Evolutionary conservation across 2,329 filamentous ascomycete species (phyloP).

Genomic region (Emergomyces orientalis): DNA sequence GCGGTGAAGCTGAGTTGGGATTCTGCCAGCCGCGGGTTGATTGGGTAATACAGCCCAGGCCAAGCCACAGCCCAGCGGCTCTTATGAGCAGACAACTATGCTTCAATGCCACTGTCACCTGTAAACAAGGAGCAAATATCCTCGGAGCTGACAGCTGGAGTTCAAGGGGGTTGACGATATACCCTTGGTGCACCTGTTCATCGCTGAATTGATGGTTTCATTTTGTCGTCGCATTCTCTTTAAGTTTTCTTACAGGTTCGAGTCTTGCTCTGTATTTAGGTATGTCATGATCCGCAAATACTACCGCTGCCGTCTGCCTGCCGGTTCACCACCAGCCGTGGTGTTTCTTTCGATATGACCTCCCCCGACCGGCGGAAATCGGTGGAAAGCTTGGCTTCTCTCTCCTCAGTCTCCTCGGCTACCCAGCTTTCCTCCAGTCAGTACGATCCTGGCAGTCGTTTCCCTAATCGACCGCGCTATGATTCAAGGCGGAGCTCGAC

Average conservation of each 20-base stretch:
- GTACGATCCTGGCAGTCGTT: slow-evolving; percentile 28
- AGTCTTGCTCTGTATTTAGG: background rate
- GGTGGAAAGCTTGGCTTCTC: slow-evolving; percentile 53
- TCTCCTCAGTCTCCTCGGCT: slow-evolving; percentile 43
- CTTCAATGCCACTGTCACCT: background rate
- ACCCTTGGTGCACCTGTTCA: background rate
- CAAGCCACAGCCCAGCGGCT: slow-evolving; percentile 1
- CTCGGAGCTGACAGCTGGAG: background rate
- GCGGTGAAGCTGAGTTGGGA: slow-evolving; percentile 1
- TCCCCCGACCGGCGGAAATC: slow-evolving; percentile 55
- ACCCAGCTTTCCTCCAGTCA: slow-evolving; percentile 37
- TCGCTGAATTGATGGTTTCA: background rate
- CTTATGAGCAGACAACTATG: background rate
- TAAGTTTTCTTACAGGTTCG: background rate
- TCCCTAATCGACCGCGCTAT: slow-evolving; percentile 26
- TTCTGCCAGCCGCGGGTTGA: background rate
- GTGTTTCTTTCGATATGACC: slow-evolving; percentile 45
- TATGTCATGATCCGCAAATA: background rate
- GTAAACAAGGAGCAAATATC: background rate
- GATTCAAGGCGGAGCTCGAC: slow-evolving; percentile 62
- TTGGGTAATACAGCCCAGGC: background rate
- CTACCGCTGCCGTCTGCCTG: background rate
- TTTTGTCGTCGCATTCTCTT: background rate
- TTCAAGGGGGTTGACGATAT: background rate
- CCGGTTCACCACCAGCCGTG: slow-evolving; percentile 1